A percentile compares a stretch with the other conserved stretches of the same genome.
These are phyloP conservation scores for Schwanniomyces etchellsii DNA, from an alignment of 1,139 yeast species.

Conservation along the genomic window DNA sequence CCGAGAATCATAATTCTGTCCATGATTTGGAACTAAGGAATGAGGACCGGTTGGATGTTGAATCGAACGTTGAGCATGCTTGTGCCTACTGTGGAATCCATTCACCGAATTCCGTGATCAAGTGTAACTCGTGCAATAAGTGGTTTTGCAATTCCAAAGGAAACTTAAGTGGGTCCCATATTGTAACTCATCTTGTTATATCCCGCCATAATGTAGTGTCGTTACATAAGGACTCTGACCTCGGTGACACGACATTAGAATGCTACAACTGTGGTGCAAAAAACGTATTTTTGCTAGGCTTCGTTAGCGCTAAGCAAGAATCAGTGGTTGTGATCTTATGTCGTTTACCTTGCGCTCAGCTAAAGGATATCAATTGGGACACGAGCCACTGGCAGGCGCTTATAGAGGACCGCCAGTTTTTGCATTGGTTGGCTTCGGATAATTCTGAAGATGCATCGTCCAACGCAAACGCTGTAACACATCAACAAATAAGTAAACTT, in stretches of 20 bases:
- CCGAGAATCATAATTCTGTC: too few species aligned
- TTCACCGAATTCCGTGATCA: constrained; percentile 59
- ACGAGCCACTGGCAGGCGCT: constrained; percentile 84
- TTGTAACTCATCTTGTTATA: constrained; percentile 78
- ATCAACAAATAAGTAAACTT: constrained; percentile 63
- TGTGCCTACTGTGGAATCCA: constrained; percentile 80
- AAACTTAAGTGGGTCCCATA: constrained; percentile 66
- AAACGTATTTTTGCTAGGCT: constrained; percentile 79
- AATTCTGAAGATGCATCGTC: constrained; percentile 64
- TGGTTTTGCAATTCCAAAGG: constrained; percentile 91
- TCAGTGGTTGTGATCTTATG: constrained; percentile 85
- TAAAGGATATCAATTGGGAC: constrained; percentile 77
- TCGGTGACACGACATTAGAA: constrained; percentile 81
- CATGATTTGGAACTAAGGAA: too few species aligned
- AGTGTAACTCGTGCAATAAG: constrained; percentile 70
- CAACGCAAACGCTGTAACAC: constrained; percentile 49
- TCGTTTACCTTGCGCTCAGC: constrained; percentile 84
- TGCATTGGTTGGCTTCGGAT: constrained; percentile 71
- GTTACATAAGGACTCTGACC: constrained; percentile 72
- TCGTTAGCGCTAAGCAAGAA: constrained; percentile 82
- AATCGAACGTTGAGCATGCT: too few species aligned
- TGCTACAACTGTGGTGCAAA: constrained; percentile 87
- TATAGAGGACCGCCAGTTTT: constrained; percentile 71
- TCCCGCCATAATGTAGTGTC: constrained; percentile 74
- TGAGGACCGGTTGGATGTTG: too few species aligned